Evolutionary conservation across 345 rosid species (phyloP), one percentile per base, ranked within the genome.

Genomic region (Iberis pinnata): DNA sequence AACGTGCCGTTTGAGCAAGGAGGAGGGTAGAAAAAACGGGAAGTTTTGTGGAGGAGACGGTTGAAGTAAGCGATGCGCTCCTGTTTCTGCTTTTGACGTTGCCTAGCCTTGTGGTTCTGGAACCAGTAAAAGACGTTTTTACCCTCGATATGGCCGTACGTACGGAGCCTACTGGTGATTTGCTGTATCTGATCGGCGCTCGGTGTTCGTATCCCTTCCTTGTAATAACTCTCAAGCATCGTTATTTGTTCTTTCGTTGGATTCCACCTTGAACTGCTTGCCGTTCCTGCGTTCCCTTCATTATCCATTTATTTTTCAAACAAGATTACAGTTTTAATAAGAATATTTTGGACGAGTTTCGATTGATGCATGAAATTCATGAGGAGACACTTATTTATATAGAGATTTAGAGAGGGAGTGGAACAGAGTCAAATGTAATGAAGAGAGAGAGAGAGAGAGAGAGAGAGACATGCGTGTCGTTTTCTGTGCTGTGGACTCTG

Each of bases 41-140:
- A 70, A 44, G 80, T 32, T 18, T 70, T 73, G 56, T 71, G 84
- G 53, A 78, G 67, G 61, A 61, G 67, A 12, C 80, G 80, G 61
- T 67, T 79, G 72, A 80, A 48, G 56, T 70, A 73, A 49, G 81
- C 76, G 60, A 79, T 33, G 67, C 72, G 80, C 27, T 88, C 85
- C 61, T 83, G 88, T 65, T 81, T 88, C 72, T 81, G 93, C 71
- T 83, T 88, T 73, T 85, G 98, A 35, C 97, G 77, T 57, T 79
- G 96, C 39, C 98, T 77, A 16, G 98, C 98, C 73, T 88, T 88
- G 20, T 92, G 97, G 76, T 92, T 92, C 55, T 92, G 98, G 44
- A 92, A 92, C 98, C 98, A 88, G 47, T 92, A 92, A 38, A 92
- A 92, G 18, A 92, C 98, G 67, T 92, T 92, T 66, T 92, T 88